Evolutionary conservation across 2,329 filamentous ascomycete genomes (phyloP), one percentile per base, ranked within the genome.

Genomic region (Pseudocercospora ulei): DNA sequence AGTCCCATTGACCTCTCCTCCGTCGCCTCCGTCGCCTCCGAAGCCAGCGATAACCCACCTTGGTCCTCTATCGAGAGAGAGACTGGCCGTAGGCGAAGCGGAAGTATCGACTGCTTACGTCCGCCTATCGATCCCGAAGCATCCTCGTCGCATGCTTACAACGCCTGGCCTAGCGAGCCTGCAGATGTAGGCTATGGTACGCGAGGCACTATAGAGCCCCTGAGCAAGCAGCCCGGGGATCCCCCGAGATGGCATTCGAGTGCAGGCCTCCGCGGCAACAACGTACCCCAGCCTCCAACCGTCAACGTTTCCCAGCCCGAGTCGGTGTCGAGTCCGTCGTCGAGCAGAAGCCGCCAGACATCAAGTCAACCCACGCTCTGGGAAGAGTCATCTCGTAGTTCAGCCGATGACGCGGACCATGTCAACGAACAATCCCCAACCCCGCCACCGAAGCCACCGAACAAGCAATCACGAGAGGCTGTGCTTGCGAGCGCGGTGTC

Each of bases 221-320:
- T 19, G 6, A 33, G 9, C 16, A 33, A 17, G 19, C 22, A 36
- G 5, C 16, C 25, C 11, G 40, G 37, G 26, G 26, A 36, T 6
- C 25, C 25, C 16, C 8, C 24, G 19, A 22, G 41, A 26, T 24
- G 36, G 25, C 41, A 44, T 31, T 44, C 41, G 7, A 44, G 41
- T 23, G 41, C 38, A 2, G 34, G 35, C 3, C 35, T 38, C 6
- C 33, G 31, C 11, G 37, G 33, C 3, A 19, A 33, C 17, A 33
- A 33, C 6, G 18, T 9, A 23, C 30, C 18, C 14, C 17, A 17
- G n/a, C 30, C 30, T 33, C 30, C 30, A 8, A 23, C 30, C 6
- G 30, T 33, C 17, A 33, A 19, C 30, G 23, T 22, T 19, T 33
- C 30, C 5, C 30, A 17, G 13, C 30, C 30, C 5, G 18, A 33